These are phyloP conservation scores for Clonostachys byssicola DNA, from an alignment of 2,329 filamentous ascomycete species.

Conservation along the genomic window DNA sequence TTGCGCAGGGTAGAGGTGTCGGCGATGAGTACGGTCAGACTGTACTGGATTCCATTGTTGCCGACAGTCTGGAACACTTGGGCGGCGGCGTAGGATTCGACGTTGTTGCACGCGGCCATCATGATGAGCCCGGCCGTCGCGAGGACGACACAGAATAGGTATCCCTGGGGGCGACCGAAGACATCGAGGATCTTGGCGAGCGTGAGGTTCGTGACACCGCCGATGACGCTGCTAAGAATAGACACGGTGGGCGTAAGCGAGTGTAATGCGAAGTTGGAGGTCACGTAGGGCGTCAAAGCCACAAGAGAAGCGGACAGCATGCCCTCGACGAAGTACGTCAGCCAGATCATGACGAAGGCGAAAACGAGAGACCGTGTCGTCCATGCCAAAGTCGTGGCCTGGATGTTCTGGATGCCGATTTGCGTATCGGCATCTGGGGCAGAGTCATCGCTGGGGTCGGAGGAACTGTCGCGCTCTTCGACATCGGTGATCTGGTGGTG, in stretches of 20 bases:
- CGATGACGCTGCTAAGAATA: conserved; percentile 49
- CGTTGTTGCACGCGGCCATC: conserved; percentile 59
- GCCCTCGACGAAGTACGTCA: conserved; percentile 10
- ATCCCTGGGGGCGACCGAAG: conserved; percentile 60
- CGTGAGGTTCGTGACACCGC: conserved; percentile 56
- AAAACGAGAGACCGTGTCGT: conserved; percentile 2
- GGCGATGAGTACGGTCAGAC: conserved; percentile 55
- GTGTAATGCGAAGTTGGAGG: conserved; percentile 41
- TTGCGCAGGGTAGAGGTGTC: conserved; percentile 65
- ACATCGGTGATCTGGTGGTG: no score
- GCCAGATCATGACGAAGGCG: conserved; percentile 8
- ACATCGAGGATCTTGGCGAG: conserved; percentile 63
- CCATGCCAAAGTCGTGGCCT: conserved; percentile 12
- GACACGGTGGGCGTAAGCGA: conserved; percentile 45
- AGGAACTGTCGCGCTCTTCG: no score
- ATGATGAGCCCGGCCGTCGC: conserved; percentile 46
- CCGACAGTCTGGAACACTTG: conserved; percentile 65
- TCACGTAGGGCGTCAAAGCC: conserved; percentile 38
- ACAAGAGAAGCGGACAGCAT: conserved; percentile 12
- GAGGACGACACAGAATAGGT: conserved; percentile 48
- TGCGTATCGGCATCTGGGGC: background rate
- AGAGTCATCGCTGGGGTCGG: no score
- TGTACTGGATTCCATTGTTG: conserved; percentile 32
- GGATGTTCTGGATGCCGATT: conserved; percentile 12
- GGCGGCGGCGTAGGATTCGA: conserved; percentile 58